Percentiles rank a stretch among this genome's conserved stretches.
These are phyloP conservation scores for Orbilia ellipsospora DNA, from an alignment of 2,329 filamentous ascomycete genomes.

Conservation along the genomic window DNA sequence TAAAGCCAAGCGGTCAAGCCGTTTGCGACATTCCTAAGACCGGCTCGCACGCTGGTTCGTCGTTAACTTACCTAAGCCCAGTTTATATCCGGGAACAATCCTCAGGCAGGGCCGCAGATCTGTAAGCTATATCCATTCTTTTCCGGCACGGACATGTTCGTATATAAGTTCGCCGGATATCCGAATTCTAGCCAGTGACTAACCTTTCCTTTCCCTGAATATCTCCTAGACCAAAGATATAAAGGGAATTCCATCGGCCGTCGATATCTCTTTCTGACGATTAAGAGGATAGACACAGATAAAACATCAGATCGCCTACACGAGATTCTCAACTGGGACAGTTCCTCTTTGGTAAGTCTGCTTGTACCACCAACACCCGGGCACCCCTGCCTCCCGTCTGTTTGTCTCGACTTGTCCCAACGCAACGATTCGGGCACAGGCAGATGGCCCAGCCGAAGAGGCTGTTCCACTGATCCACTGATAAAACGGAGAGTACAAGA, in stretches of 20 bases:
- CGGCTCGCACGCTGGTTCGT: slow-evolving; percentile 9
- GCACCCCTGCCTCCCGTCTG: slow-evolving; percentile 19
- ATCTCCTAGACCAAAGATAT: slow-evolving; percentile 15
- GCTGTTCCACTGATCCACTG: too few species aligned
- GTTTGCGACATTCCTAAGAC: slow-evolving; percentile 56
- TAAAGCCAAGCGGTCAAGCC: slow-evolving; percentile 51
- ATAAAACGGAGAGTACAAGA: too few species aligned
- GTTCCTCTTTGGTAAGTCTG: slow-evolving; percentile 45
- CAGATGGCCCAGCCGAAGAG: slow-evolving; percentile 4
- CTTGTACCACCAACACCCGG: slow-evolving; percentile 10
- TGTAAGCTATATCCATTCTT: slow-evolving; percentile 54
- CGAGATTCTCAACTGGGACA: slow-evolving; percentile 1
- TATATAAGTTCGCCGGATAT: slow-evolving; percentile 35
- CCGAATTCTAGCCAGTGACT: slow-evolving; percentile 11
- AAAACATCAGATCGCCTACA: too few species aligned
- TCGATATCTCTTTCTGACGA: neutral
- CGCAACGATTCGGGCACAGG: slow-evolving; percentile 32
- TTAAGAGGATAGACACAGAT: too few species aligned
- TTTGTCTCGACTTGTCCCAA: slow-evolving; percentile 40
- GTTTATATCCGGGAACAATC: slow-evolving; percentile 49
- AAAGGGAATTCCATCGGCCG: too few species aligned
- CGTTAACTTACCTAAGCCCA: slow-evolving; percentile 32
- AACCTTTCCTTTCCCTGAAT: slow-evolving; percentile 9
- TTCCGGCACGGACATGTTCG: slow-evolving; percentile 28
- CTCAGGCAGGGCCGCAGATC: slow-evolving; percentile 41